These are phyloP conservation scores for Pseudogymnoascus sp. DNA, from an alignment of 2,329 filamentous ascomycete species.

Conservation along the genomic window DNA sequence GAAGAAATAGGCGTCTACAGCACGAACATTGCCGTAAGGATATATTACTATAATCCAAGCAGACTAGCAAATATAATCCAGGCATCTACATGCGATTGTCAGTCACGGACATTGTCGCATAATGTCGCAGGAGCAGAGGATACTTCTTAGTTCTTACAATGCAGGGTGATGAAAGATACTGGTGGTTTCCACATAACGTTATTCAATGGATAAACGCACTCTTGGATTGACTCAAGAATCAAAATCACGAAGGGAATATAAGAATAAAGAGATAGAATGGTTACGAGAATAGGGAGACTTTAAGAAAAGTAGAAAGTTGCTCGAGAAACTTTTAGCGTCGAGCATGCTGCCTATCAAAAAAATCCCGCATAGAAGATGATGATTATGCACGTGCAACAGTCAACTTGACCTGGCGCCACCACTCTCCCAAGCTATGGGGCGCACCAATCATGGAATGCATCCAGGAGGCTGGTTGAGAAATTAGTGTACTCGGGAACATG, in stretches of 20 bases:
- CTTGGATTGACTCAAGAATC: neutral
- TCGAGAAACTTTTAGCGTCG: neutral
- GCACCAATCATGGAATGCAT: neutral
- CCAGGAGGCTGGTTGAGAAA: neutral
- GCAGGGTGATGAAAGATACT: neutral
- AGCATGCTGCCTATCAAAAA: neutral
- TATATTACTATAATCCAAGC: constrained; percentile 32
- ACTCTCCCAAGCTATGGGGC: neutral
- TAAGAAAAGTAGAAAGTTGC: neutral
- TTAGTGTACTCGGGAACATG: neutral
- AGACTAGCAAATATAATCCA: constrained; percentile 34
- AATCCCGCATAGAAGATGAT: neutral
- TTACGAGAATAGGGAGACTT: neutral
- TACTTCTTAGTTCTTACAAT: neutral
- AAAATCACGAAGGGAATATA: neutral
- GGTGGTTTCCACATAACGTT: neutral
- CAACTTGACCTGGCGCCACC: neutral
- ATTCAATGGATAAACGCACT: neutral
- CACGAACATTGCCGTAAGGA: constrained; percentile 34
- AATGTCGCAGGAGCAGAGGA: neutral
- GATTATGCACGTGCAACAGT: neutral
- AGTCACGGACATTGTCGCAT: neutral
- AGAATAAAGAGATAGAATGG: neutral
- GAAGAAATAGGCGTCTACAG: constrained; percentile 44
- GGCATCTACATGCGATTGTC: constrained; percentile 28